A percentile compares a stretch with the other conserved stretches of the same genome.
Conservation (phyloP, 1,284 basidiomycete genomes). For the Ganoderma sinense region DNA sequence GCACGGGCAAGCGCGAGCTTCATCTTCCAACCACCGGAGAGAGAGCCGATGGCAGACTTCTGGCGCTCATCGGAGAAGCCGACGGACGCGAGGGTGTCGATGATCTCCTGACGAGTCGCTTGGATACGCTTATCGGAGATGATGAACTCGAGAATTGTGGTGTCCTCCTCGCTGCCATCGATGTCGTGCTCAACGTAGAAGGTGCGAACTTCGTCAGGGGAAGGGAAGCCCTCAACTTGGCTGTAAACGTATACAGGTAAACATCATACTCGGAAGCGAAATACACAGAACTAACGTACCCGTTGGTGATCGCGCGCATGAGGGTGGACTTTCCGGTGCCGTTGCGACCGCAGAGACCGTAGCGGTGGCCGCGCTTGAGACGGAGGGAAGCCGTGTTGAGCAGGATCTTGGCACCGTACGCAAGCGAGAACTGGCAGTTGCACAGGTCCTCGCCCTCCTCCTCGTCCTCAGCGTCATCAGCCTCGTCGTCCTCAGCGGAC, state of each 20-base stretch:
- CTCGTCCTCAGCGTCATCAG: conserved; percentile 83
- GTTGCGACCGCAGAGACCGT: conserved; percentile 98
- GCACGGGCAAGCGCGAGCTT: conserved; percentile 98
- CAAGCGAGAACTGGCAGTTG: conserved; percentile 98
- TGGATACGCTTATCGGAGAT: conserved; percentile 87
- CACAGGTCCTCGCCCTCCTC: conserved; percentile 98
- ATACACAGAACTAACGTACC: conserved; percentile 33
- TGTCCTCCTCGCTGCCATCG: conserved; percentile 94
- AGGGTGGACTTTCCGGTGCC: conserved; percentile 99
- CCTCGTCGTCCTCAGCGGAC: conserved; percentile 77
- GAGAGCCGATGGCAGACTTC: conserved; percentile 83
- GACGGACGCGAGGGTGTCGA: conserved; percentile 87
- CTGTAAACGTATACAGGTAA: conserved; percentile 42
- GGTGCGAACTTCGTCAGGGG: conserved; percentile 93
- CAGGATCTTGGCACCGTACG: conserved; percentile 98
- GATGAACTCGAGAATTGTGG: conserved; percentile 91
- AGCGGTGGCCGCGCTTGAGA: conserved; percentile 98
- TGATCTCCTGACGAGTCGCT: conserved; percentile 74
- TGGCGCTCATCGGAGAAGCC: conserved; percentile 93
- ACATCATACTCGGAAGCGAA: conserved; percentile 9
- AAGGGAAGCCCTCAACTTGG: conserved; percentile 98
- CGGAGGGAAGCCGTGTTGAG: conserved; percentile 96
- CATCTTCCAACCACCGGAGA: conserved; percentile 99
- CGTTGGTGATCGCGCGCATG: conserved; percentile 96
- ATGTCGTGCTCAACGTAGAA: conserved; percentile 99